Evolutionary conservation across 345 rosid species (phyloP).

Genomic region (Physaria fendleri): DNA sequence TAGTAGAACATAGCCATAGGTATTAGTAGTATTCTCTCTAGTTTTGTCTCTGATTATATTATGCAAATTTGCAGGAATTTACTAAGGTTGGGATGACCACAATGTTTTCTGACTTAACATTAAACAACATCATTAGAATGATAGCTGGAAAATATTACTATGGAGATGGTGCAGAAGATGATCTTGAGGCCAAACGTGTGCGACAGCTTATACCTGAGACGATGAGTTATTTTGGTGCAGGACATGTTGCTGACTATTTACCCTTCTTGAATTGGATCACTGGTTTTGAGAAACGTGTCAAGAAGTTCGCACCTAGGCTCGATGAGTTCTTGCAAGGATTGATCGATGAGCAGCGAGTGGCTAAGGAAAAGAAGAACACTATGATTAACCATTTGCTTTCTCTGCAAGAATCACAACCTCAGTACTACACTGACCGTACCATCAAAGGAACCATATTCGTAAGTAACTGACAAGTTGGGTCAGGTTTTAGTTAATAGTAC

Average conservation of each 20-base stretch:
- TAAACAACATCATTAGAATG: conserved; percentile 5
- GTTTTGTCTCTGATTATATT: too few species aligned
- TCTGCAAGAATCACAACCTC: conserved; percentile 45
- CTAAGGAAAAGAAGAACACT: conserved; percentile 14
- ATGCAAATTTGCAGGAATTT: not conserved
- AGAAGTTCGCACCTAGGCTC: conserved; percentile 4
- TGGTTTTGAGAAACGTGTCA: not conserved
- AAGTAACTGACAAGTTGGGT: not conserved
- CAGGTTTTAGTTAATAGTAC: not conserved
- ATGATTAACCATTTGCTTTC: conserved; percentile 53
- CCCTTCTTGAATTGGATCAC: not conserved
- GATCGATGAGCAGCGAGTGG: conserved; percentile 38
- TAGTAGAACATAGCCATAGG: too few species aligned
- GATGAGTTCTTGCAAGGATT: conserved; percentile 45
- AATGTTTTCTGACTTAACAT: not conserved
- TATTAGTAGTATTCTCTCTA: not conserved
- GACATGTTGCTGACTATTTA: not conserved
- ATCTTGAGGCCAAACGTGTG: not conserved
- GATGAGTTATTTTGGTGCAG: not conserved
- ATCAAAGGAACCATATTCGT: conserved; percentile 46
- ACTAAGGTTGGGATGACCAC: not conserved
- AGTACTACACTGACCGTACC: conserved; percentile 35
- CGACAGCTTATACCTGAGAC: not conserved
- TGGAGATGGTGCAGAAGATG: not conserved
- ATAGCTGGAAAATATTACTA: not conserved